Evolutionary conservation across 768 basidiomycete species (phyloP).

Genomic region (Macrocybe gigantea): DNA sequence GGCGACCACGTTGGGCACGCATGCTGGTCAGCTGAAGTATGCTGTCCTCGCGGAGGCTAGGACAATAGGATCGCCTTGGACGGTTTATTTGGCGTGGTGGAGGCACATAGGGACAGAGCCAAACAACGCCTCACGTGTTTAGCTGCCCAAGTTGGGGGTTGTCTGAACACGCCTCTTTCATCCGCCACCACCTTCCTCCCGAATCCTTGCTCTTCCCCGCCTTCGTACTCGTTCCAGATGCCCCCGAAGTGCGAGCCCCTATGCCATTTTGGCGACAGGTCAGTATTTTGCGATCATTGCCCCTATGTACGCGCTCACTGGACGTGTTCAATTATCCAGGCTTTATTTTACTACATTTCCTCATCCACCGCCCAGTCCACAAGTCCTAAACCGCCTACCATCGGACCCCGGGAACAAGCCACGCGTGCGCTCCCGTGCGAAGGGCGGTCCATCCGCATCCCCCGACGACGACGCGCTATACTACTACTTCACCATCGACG

Average conservation of each 20-base stretch:
- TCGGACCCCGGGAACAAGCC: slow-evolving; percentile 50
- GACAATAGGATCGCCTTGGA: no score
- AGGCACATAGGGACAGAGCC: no score
- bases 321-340: slow-evolving; percentile 31
- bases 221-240: slow-evolving; percentile 23
- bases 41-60: no score
- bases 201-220: slow-evolving; percentile 10
- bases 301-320: slow-evolving; percentile 8
- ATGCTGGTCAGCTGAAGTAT: no score
- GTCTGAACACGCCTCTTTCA: slow-evolving; percentile 16
- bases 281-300: slow-evolving; percentile 12
- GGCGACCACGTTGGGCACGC: no score
- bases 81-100: no score
- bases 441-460: slow-evolving; percentile 54
- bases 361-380: slow-evolving; percentile 62
- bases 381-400: slow-evolving; percentile 55
- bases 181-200: slow-evolving; percentile 13
- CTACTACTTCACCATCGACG: slow-evolving; percentile 91
- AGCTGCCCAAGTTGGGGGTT: neutral
- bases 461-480: slow-evolving; percentile 73
- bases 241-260: slow-evolving; percentile 65
- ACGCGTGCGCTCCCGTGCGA: slow-evolving; percentile 54
- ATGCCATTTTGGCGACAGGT: slow-evolving; percentile 78
- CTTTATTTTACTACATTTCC: slow-evolving; percentile 90
- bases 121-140: no score